A percentile compares a stretch with the other conserved stretches of the same genome.
Conservation (phyloP, 768 basidiomycete genomes). For the Phaeolepiota aurea region DNA sequence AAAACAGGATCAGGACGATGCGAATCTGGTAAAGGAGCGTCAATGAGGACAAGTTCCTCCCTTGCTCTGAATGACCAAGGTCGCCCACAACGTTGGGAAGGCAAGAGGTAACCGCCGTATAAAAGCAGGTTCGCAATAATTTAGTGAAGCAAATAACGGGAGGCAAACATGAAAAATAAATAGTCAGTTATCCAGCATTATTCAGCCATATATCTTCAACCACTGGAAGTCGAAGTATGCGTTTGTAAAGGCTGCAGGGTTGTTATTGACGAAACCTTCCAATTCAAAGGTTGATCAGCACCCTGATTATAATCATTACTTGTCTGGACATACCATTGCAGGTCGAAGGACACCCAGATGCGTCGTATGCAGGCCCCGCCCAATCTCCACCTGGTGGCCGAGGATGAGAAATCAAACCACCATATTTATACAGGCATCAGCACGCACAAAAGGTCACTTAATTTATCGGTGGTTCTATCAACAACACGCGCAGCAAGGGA, state of each 20-base stretch:
- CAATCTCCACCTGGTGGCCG: constrained; percentile 41
- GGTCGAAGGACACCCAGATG: constrained; percentile 43
- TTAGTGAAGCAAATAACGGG: too few species aligned
- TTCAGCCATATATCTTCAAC: constrained; percentile 31
- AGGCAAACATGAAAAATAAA: background rate
- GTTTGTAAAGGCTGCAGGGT: constrained; percentile 55
- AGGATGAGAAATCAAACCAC: background rate
- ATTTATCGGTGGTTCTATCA: too few species aligned
- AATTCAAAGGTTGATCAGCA: background rate
- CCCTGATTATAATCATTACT: background rate
- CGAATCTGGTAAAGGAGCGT: too few species aligned
- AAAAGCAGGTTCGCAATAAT: too few species aligned
- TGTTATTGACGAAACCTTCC: constrained; percentile 57
- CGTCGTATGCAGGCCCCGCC: constrained; percentile 40
- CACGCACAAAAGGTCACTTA: constrained; percentile 57
- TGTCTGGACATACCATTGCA: constrained; percentile 36
- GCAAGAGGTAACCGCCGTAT: too few species aligned
- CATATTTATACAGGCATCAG: background rate
- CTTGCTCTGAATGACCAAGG: too few species aligned
- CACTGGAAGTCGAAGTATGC: constrained; percentile 69
- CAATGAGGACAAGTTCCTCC: too few species aligned
- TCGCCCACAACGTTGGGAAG: too few species aligned
- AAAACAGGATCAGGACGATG: too few species aligned
- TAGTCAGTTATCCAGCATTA: background rate
- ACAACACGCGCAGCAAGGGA: background rate